Conservation (phyloP, 352 stramenopile genomes). For the Pythium utonaiense region DNA sequence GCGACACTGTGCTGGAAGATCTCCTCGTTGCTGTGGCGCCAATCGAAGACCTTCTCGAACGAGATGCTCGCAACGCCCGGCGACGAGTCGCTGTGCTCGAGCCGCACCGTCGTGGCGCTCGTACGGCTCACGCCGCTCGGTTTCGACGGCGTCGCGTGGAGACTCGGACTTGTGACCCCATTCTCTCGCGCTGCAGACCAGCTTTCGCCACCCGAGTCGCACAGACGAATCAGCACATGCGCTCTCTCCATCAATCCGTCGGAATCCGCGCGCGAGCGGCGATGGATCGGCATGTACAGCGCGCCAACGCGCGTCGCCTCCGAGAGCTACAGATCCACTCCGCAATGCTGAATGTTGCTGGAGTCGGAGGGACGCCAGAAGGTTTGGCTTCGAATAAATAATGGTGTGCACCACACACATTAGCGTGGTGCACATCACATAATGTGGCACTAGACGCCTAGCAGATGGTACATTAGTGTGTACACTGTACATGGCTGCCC, state of each 20-base stretch:
- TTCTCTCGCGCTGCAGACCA: slow-evolving; percentile 1
- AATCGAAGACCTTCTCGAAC: slow-evolving; percentile 71
- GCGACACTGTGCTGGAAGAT: slow-evolving; percentile 49
- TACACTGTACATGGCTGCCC: not conserved
- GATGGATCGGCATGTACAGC: slow-evolving; percentile 6
- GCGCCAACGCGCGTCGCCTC: not conserved
- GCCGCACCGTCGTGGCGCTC: slow-evolving; percentile 51
- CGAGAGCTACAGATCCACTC: not conserved
- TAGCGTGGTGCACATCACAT: not conserved
- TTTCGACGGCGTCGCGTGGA: not conserved
- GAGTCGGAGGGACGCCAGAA: not conserved
- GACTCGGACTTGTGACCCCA: not conserved
- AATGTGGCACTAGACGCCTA: not conserved
- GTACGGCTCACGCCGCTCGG: slow-evolving; percentile 46
- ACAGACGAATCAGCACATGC: slow-evolving; percentile 56
- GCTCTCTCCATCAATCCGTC: slow-evolving; percentile 29
- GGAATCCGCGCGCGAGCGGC: not conserved
- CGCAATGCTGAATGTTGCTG: slow-evolving; percentile 1
- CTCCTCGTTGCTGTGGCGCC: slow-evolving; percentile 27
- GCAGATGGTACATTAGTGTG: not conserved
- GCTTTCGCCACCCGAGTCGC: slow-evolving; percentile 1
- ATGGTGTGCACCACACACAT: not conserved
- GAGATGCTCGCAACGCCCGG: slow-evolving; percentile 70
- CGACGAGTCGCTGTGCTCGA: slow-evolving; percentile 78
- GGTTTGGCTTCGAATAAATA: not conserved